A percentile compares a stretch with the other conserved stretches of the same genome.
These are phyloP conservation scores for Phytophthora capsici DNA, from an alignment of 352 stramenopile genomes.

Conservation along the genomic window DNA sequence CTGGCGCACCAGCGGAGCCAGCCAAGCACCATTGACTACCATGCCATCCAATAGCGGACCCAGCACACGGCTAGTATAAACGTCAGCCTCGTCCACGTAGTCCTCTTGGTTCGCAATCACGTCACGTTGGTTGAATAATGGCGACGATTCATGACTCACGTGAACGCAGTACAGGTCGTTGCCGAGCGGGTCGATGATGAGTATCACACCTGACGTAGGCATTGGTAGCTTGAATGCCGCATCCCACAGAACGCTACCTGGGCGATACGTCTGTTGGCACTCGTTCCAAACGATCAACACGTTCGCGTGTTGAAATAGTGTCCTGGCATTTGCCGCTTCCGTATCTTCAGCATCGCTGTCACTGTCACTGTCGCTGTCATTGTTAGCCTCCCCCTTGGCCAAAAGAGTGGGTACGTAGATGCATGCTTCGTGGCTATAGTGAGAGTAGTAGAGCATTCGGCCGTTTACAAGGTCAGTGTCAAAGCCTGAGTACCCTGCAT, in stretches of 20 bases:
- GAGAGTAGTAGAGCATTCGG: slow-evolving; percentile 73
- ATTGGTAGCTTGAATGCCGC: slow-evolving; percentile 76
- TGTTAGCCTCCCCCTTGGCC: slow-evolving; percentile 38
- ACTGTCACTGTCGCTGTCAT: slow-evolving; percentile 37
- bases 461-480: slow-evolving; percentile 46
- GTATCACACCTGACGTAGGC: slow-evolving; percentile 75
- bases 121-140: slow-evolving; percentile 77
- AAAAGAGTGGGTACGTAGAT: slow-evolving; percentile 86
- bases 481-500: slow-evolving; percentile 60
- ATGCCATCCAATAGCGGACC: slow-evolving; percentile 85
- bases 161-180: slow-evolving; percentile 89
- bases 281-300: slow-evolving; percentile 91
- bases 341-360: slow-evolving; percentile 41
- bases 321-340: slow-evolving; percentile 36
- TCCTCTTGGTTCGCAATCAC: slow-evolving; percentile 79
- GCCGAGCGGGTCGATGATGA: slow-evolving; percentile 86
- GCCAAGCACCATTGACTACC: slow-evolving; percentile 84
- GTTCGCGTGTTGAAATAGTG: slow-evolving; percentile 67
- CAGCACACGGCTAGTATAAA: slow-evolving; percentile 82
- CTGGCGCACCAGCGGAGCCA: slow-evolving; percentile 81
- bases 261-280: slow-evolving; percentile 84
- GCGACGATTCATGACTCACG: slow-evolving; percentile 80
- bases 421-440: slow-evolving; percentile 80
- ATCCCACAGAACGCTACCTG: slow-evolving; percentile 81
- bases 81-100: slow-evolving; percentile 81